Conservation (phyloP, 75 land plant genomes). For the Pinus tabuliformis region DNA sequence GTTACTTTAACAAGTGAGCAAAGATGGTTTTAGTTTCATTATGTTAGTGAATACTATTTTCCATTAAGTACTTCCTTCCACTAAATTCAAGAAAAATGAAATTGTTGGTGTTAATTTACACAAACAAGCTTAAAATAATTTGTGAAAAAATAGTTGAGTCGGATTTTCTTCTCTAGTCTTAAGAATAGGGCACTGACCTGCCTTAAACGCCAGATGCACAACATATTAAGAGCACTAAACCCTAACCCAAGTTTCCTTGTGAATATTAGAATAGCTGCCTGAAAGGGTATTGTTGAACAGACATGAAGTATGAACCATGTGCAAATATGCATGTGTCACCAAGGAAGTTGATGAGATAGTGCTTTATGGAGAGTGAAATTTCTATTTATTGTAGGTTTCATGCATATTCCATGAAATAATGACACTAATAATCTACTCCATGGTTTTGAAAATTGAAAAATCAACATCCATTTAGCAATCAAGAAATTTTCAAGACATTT, state of each 20-base stretch:
- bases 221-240: conserved; percentile 43
- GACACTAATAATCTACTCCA: too few species aligned
- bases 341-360: too few species aligned
- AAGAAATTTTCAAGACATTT: too few species aligned
- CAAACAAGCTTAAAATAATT: too few species aligned
- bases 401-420: too few species aligned
- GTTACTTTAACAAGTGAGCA: conserved; percentile 33
- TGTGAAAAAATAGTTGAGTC: conserved; percentile 64
- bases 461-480: conserved; percentile 41
- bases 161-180: conserved; percentile 74
- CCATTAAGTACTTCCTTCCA: background rate
- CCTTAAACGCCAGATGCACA: too few species aligned
- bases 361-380: too few species aligned
- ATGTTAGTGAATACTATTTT: background rate
- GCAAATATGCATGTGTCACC: conserved; percentile 25
- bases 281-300: conserved; percentile 39
- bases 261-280: too few species aligned
- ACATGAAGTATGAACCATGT: conserved; percentile 53
- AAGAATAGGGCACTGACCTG: conserved; percentile 72
- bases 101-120: too few species aligned
- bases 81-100: too few species aligned
- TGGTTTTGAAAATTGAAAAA: too few species aligned
- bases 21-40: background rate
- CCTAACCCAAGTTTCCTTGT: conserved; percentile 26
- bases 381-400: too few species aligned